A percentile compares a stretch with the other conserved stretches of the same genome.
phyloP scores from a whole-genome alignment of 371 early-diverging fungal genomes.

The Syncephalis plumigaleata region DNA sequence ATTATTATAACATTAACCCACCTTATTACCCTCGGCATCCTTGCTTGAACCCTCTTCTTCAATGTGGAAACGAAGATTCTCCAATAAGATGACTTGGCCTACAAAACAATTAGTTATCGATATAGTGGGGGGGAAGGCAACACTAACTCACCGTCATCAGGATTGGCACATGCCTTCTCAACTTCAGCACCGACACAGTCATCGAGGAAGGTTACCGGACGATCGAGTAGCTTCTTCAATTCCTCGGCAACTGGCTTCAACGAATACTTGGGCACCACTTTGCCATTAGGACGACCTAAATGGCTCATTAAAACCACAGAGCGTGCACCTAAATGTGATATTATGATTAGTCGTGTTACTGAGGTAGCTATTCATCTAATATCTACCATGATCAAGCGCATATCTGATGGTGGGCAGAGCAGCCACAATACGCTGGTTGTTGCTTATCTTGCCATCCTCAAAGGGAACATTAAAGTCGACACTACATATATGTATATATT shows the following conservation, averaged over 20 bases:
- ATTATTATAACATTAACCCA: conserved; percentile 1
- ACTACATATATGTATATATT: no score
- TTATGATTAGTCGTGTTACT: not conserved
- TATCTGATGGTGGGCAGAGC: conserved; percentile 93
- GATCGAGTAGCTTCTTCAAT: conserved; percentile 58
- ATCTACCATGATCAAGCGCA: conserved; percentile 60
- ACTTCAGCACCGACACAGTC: conserved; percentile 89
- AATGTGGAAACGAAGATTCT: conserved; percentile 96
- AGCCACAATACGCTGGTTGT: conserved; percentile 93
- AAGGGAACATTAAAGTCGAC: conserved; percentile 99
- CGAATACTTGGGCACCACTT: conserved; percentile 73
- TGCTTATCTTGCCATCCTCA: conserved; percentile 77
- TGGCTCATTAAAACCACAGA: conserved; percentile 94
- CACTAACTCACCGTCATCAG: conserved; percentile 34
- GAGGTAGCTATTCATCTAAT: not conserved
- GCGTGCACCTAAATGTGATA: conserved; percentile 36
- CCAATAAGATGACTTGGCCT: conserved; percentile 80
- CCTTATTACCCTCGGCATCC: conserved; percentile 75
- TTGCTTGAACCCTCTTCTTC: conserved; percentile 96
- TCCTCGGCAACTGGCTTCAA: conserved; percentile 86
- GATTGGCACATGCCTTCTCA: conserved; percentile 60
- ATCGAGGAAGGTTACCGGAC: conserved; percentile 77
- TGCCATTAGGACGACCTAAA: conserved; percentile 96
- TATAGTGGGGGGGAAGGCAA: not conserved
- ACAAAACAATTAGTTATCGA: not conserved